A percentile compares a stretch with the other conserved stretches of the same genome.
Evolutionary conservation across 1,284 basidiomycete genomes (phyloP).

Genomic region (Leccinum subspadiceum): DNA sequence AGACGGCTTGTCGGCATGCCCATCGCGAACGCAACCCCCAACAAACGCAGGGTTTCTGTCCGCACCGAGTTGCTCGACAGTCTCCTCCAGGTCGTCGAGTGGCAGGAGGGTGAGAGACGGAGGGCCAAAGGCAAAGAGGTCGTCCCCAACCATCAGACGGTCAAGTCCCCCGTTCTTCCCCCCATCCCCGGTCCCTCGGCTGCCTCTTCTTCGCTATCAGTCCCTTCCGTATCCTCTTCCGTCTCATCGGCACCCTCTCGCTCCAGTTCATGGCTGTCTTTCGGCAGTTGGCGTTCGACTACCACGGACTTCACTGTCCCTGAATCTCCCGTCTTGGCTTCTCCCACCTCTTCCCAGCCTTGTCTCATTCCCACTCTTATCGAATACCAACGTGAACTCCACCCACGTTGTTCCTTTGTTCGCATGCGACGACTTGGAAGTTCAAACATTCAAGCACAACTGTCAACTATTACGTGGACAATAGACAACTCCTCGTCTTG

Average conservation of each 20-base stretch:
- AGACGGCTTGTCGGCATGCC: constrained; percentile 28
- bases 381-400: constrained; percentile 21
- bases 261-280: constrained; percentile 57
- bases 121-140: constrained; percentile 37
- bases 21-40: constrained; percentile 14
- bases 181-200: constrained; percentile 30
- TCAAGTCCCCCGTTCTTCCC: constrained; percentile 30
- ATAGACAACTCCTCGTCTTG: too few species aligned
- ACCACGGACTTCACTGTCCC: constrained; percentile 41
- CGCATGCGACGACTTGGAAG: constrained; percentile 10
- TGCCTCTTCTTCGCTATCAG: constrained; percentile 29
- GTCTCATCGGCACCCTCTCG: constrained; percentile 36
- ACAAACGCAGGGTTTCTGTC: constrained; percentile 23
- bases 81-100: constrained; percentile 46
- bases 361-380: constrained; percentile 28
- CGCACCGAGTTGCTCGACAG: constrained; percentile 46
- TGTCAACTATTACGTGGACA: too few species aligned
- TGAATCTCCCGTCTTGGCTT: constrained; percentile 29
- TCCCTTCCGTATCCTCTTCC: constrained; percentile 33
- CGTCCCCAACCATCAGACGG: constrained; percentile 14
- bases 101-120: constrained; percentile 36
- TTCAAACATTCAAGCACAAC: too few species aligned
- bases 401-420: constrained; percentile 30
- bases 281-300: constrained; percentile 46
- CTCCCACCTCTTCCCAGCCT: constrained; percentile 27